phyloP scores from a whole-genome alignment of 495 filamentous ascomycete genomes.

The Penicillium robsamsonii region DNA sequence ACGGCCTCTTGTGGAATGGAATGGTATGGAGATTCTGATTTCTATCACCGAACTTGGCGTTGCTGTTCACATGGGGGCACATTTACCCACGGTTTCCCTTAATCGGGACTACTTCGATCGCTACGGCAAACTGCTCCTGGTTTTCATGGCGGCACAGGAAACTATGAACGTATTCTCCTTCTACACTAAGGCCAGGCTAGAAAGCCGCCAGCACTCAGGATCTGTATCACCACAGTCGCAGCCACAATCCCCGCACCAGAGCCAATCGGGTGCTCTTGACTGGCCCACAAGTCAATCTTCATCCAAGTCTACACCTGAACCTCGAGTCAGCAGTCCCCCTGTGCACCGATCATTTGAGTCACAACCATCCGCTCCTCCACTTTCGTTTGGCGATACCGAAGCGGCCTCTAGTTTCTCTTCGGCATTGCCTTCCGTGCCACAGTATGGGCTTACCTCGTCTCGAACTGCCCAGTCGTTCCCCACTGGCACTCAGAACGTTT shows the following conservation, averaged over 20 bases:
- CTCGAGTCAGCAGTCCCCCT: conserved; percentile 17
- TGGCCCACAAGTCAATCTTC: conserved; percentile 14
- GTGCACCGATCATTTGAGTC: conserved; percentile 21
- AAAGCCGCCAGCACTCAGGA: conserved; percentile 7
- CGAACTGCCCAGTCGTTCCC: conserved; percentile 17
- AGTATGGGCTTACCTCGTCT: conserved; percentile 25
- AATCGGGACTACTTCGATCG: conserved; percentile 43
- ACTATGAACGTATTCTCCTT: conserved; percentile 30
- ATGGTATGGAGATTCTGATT: conserved; percentile 45
- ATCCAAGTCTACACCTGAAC: conserved; percentile 13
- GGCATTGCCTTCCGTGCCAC: conserved; percentile 25
- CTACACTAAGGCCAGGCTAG: conserved; percentile 17
- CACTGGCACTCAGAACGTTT: conserved; percentile 1
- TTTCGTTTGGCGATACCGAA: conserved; percentile 35
- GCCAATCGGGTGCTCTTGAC: conserved; percentile 7
- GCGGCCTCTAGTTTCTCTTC: conserved; percentile 35
- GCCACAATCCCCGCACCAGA: conserved; percentile 3
- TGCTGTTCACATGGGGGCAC: conserved; percentile 40
- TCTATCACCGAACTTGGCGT: conserved; percentile 42
- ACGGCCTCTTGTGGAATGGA: conserved; percentile 38
- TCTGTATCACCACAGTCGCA: conserved; percentile 7
- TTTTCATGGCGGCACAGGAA: conserved; percentile 45
- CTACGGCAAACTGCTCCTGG: conserved; percentile 41
- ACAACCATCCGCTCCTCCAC: conserved; percentile 24
- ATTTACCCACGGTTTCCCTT: conserved; percentile 32